Evolutionary conservation across 1,284 basidiomycete species (phyloP), one percentile per base, ranked within the genome.

Genomic region (Moesziomyces sp.): DNA sequence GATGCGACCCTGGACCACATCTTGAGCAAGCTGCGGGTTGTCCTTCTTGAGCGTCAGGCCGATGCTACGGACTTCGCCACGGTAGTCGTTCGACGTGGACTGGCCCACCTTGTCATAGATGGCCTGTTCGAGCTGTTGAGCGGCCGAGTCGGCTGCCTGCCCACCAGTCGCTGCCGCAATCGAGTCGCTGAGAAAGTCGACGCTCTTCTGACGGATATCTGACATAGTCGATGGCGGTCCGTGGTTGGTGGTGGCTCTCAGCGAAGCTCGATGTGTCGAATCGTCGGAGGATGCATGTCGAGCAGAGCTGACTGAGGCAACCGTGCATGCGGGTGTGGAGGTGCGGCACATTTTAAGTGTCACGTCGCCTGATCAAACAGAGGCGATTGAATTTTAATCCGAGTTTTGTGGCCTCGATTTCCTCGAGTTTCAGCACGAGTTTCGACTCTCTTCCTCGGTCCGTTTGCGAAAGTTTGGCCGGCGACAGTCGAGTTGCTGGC

Each of bases 1-100:
- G 0, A 66, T 23, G 0, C 35, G 58, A 0, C 62, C 66, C 10
- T 43, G 18, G 0, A 62, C 40, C n/a, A 74, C 52, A 50, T 60
- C 60, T 10, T 26, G 19, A 5, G 62, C 71, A 1, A 74, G 71
- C 44, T 69, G 62, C 8, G 66, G 62, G 11, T 74, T 74, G 50
- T 74, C 55, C 34, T 69, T 74, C 26, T 74, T 74, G 46, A 74
- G 58, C 43, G 66, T 74, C 51, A 74, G 26, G 11, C 71, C 66
- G 16, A 57, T 53, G 56, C 58, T 64, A 23, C 71, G 44, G 18
- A 74, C 46, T 43, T 74, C 62, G 45, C 42, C 55, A 21, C 71
- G 61, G 52, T 74, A 74, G 43, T 61, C 71, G 46, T 74, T 74
- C 14, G 65, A 65, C 1, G 70, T 73, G 2, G 63, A 66, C 8